Evolutionary conservation across 306 rosid species (phyloP), one percentile per base, ranked within the genome.

Genomic region (Glycine latifolia): DNA sequence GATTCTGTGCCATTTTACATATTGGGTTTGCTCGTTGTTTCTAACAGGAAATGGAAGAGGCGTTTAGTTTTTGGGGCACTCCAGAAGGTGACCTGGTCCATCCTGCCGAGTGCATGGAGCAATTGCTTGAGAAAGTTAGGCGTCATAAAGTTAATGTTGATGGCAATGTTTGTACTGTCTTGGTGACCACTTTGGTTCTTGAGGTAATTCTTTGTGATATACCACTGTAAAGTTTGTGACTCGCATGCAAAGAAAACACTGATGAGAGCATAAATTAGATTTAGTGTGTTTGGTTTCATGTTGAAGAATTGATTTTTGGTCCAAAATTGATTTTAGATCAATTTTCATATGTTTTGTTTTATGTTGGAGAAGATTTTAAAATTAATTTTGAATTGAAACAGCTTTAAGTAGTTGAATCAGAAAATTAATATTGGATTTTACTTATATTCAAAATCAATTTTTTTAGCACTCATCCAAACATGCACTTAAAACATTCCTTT

Each of bases 51-150:
- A 87, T 93, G 87, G 90, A 89, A 17, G 78, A 77, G 15, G 31
- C 97, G 6, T 93, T 93, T 35, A 43, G 71, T 15, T 93, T 93
- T 73, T 93, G 98, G 98, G 94, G 91, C 55, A 91, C 98, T 47
- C 87, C 97, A 26, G 98, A 91, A 85, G 97, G 94, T 69, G 97
- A 93, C 86, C 11, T 90, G 59, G 86, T 93, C 55, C 97, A 93
- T 87, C 98, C 98, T 43, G 94, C 92, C 2, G 98, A 93, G 44
- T 92, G 97, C 86, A 90, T 93, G 85, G 91, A 90, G 89, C 93
- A 93, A 85, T 79, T 93, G 81, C 93, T 93, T 50, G 98, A 93
- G 90, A 93, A 93, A 91, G 98, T 86, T 75, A 85, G 98, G 87
- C 97, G 88, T 33, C 90, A 91, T 58, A 89, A 89, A 81, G 98